Base-by-base conservation (phyloP, 371 early-diverging fungal species). In the Apophysomyces trapeziformis region DNA sequence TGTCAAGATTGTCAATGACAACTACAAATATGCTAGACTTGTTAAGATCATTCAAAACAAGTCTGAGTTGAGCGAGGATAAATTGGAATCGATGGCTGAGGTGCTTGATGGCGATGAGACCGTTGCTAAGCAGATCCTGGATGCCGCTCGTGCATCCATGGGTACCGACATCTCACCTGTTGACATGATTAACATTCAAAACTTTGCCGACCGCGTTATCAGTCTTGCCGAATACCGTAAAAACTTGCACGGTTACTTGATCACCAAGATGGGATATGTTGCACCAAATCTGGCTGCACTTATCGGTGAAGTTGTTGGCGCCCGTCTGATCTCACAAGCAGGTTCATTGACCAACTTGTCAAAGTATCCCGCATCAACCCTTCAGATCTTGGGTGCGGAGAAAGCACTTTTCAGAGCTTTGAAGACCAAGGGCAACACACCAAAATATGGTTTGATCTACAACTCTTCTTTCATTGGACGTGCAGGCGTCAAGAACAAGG, bases 381-480 rank as follows among this genome's bases (percentile, higher is more conserved):
- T 99, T 37, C 99, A 99, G 87, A 95, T 99, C 71, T 85, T 99
- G 35, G 99, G 99, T 73, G 99, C 99, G 60, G 99, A 99, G 79
- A 99, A 99, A 89, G 98, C 99, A 32, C 91, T 98, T 46, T 98
- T 97, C 92, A 85, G 97, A 68, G 97, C 99, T 26, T 85, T 99
- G 69, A 99, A 99, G 88, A 97, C 95, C 44, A 91, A 91, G 72
- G 96, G 96, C 46, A 96, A 96, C 85, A 99, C 99, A 2, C 99
- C 99, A 74, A 99, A 99, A 79, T 99, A 98, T 76, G 99, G 99
- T 76, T 87, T 99, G 58, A 93, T 99, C 77, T 99, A 94, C 85
- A 93, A 98, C 87, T 93, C 96, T 21, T 90, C 95, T 18, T 97
- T 95, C 81, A 96, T 99, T 73, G 95, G 95, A 58, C 91, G 95